Evolutionary conservation across 352 stramenopile genomes (phyloP), one percentile per base, ranked within the genome.

Genomic region (Globisporangium mamillatum): DNA sequence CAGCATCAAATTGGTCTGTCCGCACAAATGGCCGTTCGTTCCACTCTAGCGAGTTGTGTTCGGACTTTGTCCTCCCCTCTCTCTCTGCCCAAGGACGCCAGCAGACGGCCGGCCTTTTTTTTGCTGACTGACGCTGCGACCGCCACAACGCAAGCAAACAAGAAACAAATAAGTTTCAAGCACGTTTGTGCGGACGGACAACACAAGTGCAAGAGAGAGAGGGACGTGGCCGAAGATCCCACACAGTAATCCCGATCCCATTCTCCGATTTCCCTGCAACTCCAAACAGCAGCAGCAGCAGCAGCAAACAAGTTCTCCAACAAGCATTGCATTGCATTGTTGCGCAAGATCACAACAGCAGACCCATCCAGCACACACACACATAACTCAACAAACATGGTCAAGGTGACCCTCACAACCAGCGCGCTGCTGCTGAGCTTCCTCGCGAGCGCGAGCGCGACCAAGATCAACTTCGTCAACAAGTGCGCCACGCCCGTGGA

Each of bases 391-490:
- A 25, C 54, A 41, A 50, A 60, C 55, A 60, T 65, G 60, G 60
- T 65, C 20, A 53, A 65, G 60, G 60, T 65, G 24, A 41, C 60
- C 5, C 27, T 38, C 27, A 34, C 32, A 8, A 34, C 55, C 34
- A 25, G 60, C 41, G 44, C 41, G 41, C 41, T 38, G 44, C 44
- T 65, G 16, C 38, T 65, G 44, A 53, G 60, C 4, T 29, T 65
- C 27, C n/a, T 54, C n/a, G 60, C 60, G 44, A 41, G 41, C 41
- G 60, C 50, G 4, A 38, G n/a, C 24, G 72, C 72, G 10, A 64
- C 71, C 34, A 78, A 20, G 20, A 50, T 85, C 29, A 81, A 77
- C 67, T 85, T 85, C 57, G 66, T 81, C 64, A 85, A 85, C 69
- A 72, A 80, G 61, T 85, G 77, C 57, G 58, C 60, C 24, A 66